Evolutionary conservation across 352 stramenopile species (phyloP), one percentile per base, ranked within the genome.

Genomic region (Pythium monospermum): DNA sequence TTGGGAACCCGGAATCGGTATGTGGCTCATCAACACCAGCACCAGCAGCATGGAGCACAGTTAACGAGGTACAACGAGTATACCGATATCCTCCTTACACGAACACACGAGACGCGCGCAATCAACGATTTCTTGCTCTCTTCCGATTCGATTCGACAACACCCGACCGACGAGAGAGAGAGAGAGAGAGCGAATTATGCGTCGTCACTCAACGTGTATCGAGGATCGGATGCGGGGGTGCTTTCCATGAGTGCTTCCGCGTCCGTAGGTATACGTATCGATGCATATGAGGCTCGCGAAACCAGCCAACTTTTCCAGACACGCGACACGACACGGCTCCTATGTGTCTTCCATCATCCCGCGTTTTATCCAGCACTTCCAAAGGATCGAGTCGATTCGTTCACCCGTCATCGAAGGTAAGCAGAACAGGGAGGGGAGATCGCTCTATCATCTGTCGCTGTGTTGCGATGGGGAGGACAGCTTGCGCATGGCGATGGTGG

Each of bases 201-300:
- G 43, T 57, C 49, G 55, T n/a, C 19, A 35, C 13, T 13, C 7
- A 43, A 57, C 36, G 56, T 91, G 70, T 78, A 91, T 91, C 80
- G 74, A 91, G 80, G 80, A 91, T 91, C 80, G 80, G 80, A 91
- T 83, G 60, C 26, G 41, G n/a, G 37, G 38, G 27, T 33, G n/a
- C 23, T 52, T 33, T 28, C 35, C 11, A 25, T 49, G 27, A 33
- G 38, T 50, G 26, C 25, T 46, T 33, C 43, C 62, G 77, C 60
- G 78, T 91, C 80, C 80, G 80, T 91, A 91, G 80, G 77, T 91
- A 88, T 91, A 86, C 83, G 70, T 85, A 78, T 87, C 53, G 69
- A 61, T 72, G 70, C 69, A 68, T 77, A 69, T 49, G 43, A 59
- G 49, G 36, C 49, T 59, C 41, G 49, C 31, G 30, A 54, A 43